A percentile compares a stretch with the other conserved stretches of the same genome.
These are phyloP conservation scores for Botrytis porri DNA, from an alignment of 2,329 filamentous ascomycete genomes.

Conservation along the genomic window DNA sequence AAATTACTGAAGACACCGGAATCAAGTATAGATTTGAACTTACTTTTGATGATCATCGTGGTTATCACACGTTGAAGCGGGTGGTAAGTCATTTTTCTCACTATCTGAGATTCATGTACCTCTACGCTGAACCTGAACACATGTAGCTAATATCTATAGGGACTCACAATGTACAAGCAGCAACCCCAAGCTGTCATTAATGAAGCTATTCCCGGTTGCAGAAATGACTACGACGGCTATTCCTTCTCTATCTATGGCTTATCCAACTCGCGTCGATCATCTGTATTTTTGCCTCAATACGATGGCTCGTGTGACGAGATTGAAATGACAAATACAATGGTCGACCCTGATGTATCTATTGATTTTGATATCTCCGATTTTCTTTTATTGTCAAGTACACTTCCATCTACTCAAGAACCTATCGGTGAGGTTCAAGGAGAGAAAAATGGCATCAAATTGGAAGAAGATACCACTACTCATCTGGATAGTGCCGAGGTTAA, in stretches of 20 bases:
- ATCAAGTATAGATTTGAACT: constrained; percentile 9
- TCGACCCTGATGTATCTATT: not conserved
- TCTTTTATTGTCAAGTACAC: no score
- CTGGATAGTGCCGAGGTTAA: not conserved
- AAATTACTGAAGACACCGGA: accelerated
- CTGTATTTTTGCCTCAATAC: not conserved
- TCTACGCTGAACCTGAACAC: not conserved
- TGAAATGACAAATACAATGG: not conserved
- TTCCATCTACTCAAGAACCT: not conserved
- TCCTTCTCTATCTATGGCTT: no score
- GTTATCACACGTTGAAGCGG: not conserved
- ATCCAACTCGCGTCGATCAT: not conserved
- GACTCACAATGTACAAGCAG: not conserved
- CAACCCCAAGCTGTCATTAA: not conserved
- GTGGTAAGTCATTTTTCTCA: not conserved
- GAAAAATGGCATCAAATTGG: not conserved
- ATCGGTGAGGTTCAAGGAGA: not conserved
- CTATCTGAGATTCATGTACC: not conserved
- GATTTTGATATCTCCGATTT: accelerated
- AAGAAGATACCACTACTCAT: not conserved
- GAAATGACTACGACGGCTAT: not conserved
- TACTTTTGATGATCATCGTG: not conserved
- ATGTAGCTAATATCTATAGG: not conserved
- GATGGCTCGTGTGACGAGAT: not conserved
- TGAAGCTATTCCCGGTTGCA: no score